Percentiles rank a stretch among this genome's conserved stretches.
phyloP scores from a whole-genome alignment of 1,284 basidiomycete species.

The Ustilago lituana region DNA sequence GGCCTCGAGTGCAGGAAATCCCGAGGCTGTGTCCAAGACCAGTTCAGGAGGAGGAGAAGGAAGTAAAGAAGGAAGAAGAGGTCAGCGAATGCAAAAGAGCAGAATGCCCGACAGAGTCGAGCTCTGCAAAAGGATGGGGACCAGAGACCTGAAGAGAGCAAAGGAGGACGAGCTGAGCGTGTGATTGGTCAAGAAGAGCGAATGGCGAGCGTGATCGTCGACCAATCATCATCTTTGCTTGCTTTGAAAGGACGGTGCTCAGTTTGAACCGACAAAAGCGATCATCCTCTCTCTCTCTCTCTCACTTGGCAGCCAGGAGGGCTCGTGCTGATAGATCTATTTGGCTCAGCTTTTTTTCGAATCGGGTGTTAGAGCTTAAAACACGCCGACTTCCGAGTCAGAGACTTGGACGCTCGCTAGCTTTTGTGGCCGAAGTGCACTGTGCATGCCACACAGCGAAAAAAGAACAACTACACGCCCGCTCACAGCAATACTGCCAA shows the following conservation, averaged over 20 bases:
- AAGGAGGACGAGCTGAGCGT: not conserved
- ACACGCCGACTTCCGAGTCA: slow-evolving; percentile 47
- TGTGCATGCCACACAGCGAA: slow-evolving; percentile 8
- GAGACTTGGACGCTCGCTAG: no score
- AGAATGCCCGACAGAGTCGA: not conserved
- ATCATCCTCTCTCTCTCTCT: no score
- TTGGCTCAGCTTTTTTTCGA: no score
- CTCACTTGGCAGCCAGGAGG: no score
- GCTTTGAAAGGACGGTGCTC: not conserved
- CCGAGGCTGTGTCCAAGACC: not conserved
- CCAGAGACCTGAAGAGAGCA: not conserved
- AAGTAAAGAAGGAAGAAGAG: not conserved
- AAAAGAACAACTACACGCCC: slow-evolving; percentile 1
- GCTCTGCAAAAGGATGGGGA: slow-evolving; percentile 2
- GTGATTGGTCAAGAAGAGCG: slow-evolving; percentile 8
- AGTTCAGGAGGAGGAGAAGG: slow-evolving; percentile 13
- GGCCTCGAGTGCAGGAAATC: not conserved
- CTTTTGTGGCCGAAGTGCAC: no score
- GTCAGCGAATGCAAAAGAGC: not conserved
- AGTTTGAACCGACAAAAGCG: not conserved
- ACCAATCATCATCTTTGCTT: slow-evolving; percentile 9
- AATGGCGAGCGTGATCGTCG: not conserved
- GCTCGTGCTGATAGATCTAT: no score
- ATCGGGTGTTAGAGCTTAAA: no score
- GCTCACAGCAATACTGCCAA: not conserved